These are phyloP conservation scores for Leccinum huronense DNA, from an alignment of 1,284 basidiomycete species.

Conservation along the genomic window DNA sequence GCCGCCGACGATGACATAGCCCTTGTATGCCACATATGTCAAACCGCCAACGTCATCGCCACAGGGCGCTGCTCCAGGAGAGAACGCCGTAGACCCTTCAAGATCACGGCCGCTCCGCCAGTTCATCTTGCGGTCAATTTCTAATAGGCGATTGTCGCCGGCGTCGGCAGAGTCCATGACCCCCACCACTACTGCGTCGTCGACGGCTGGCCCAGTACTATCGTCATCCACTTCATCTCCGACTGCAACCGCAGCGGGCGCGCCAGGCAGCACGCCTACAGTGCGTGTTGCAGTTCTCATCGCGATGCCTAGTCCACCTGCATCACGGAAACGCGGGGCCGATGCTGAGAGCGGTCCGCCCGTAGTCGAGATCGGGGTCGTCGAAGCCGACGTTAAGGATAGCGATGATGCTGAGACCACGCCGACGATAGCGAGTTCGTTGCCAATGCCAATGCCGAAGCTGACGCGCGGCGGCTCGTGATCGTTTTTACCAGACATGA, in stretches of 20 bases:
- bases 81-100: constrained; percentile 7
- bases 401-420: neutral
- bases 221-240: constrained; percentile 17
- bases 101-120: constrained; percentile 16
- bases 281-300: constrained; percentile 50
- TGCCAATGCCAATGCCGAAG: neutral
- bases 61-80: constrained; percentile 7
- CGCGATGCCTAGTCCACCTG: constrained; percentile 46
- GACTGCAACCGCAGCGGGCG: constrained; percentile 6
- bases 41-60: constrained; percentile 13
- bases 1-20: constrained; percentile 25
- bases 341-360: constrained; percentile 44
- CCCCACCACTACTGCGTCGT: neutral
- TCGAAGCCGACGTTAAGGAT: constrained; percentile 32
- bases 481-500: constrained; percentile 7
- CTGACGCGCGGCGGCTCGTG: constrained; percentile 13
- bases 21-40: constrained; percentile 40
- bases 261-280: constrained; percentile 8
- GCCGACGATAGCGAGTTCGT: neutral
- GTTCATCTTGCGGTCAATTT: constrained; percentile 21
- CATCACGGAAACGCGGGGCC: constrained; percentile 22
- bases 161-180: constrained; percentile 12
- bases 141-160: constrained; percentile 15
- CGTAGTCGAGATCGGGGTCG: constrained; percentile 49
- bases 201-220: constrained; percentile 5